A percentile compares a stretch with the other conserved stretches of the same genome.
Evolutionary conservation across 2,329 filamentous ascomycete species (phyloP).

Genomic region (Penicillium sp.): DNA sequence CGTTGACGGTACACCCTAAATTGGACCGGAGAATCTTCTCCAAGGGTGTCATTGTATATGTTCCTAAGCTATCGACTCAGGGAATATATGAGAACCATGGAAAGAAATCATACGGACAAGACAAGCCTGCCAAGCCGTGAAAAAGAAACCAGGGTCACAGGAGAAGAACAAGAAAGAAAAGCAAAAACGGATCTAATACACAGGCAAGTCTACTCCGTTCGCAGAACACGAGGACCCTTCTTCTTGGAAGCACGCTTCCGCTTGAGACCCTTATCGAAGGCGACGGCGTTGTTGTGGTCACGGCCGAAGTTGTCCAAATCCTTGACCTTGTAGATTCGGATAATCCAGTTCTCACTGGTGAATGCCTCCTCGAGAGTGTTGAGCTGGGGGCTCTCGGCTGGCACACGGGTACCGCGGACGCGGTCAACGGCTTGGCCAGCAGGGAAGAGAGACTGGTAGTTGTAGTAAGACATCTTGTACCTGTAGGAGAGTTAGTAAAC

Average conservation of each 20-base stretch:
- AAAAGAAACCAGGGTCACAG: slow-evolving; percentile 5
- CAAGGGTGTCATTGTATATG: neutral
- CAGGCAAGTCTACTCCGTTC: slow-evolving; percentile 41
- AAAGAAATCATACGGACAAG: slow-evolving; percentile 11
- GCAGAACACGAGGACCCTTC: slow-evolving; percentile 46
- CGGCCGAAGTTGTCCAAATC: slow-evolving; percentile 94
- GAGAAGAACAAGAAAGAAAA: slow-evolving; percentile 15
- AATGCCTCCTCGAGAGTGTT: slow-evolving; percentile 94
- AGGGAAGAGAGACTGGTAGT: slow-evolving; percentile 90
- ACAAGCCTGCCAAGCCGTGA: slow-evolving; percentile 8
- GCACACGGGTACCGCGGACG: slow-evolving; percentile 78
- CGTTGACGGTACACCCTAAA: too few species aligned
- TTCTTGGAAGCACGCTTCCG: slow-evolving; percentile 51
- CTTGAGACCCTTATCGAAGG: slow-evolving; percentile 56
- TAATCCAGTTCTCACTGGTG: slow-evolving; percentile 99
- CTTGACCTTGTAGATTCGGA: slow-evolving; percentile 99
- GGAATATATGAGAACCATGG: neutral
- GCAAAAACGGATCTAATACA: slow-evolving; percentile 13
- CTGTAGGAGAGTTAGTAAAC: slow-evolving; percentile 51
- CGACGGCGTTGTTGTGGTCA: slow-evolving; percentile 69
- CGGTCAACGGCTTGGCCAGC: slow-evolving; percentile 86
- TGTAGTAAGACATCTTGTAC: slow-evolving; percentile 99
- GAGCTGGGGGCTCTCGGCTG: slow-evolving; percentile 80
- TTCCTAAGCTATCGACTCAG: neutral
- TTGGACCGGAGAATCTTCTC: neutral